Evolutionary conservation across 345 rosid genomes (phyloP).

Genomic region (Dovyalis caffra): DNA sequence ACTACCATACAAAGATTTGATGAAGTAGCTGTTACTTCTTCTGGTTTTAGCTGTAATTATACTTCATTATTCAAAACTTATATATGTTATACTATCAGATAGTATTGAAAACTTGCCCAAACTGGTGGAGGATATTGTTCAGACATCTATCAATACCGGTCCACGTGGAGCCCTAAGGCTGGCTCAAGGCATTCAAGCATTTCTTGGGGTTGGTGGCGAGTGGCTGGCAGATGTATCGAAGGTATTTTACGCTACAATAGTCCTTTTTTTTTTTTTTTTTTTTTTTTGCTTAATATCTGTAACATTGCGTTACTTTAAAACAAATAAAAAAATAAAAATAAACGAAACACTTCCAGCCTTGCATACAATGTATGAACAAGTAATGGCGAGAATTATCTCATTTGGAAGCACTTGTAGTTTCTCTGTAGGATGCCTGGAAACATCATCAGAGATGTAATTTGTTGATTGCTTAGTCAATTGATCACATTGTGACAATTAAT

Average conservation of each 20-base stretch:
- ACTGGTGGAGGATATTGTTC: slow-evolving; percentile 82
- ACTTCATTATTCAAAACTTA: neutral
- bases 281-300: neutral
- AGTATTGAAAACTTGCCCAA: slow-evolving; percentile 73
- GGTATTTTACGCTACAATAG: slow-evolving; percentile 29
- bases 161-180: slow-evolving; percentile 86
- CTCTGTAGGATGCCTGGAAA: neutral
- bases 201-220: slow-evolving; percentile 84
- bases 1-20: too few relatives aligned
- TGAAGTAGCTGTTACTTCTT: neutral
- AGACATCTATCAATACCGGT: slow-evolving; percentile 84
- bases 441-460: too few relatives aligned
- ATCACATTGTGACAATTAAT: neutral
- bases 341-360: neutral
- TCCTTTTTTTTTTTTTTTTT: too few relatives aligned
- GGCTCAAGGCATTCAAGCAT: slow-evolving; percentile 90
- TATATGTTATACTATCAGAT: slow-evolving; percentile 33
- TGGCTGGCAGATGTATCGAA: slow-evolving; percentile 84
- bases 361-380: neutral
- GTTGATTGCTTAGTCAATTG: too few relatives aligned
- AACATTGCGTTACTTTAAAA: too few relatives aligned
- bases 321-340: neutral
- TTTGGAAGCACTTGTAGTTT: slow-evolving; percentile 1
- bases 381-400: neutral
- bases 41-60: neutral